phyloP scores from a whole-genome alignment of 202 grass and related monocot species.

The Zizania palustris region DNA sequence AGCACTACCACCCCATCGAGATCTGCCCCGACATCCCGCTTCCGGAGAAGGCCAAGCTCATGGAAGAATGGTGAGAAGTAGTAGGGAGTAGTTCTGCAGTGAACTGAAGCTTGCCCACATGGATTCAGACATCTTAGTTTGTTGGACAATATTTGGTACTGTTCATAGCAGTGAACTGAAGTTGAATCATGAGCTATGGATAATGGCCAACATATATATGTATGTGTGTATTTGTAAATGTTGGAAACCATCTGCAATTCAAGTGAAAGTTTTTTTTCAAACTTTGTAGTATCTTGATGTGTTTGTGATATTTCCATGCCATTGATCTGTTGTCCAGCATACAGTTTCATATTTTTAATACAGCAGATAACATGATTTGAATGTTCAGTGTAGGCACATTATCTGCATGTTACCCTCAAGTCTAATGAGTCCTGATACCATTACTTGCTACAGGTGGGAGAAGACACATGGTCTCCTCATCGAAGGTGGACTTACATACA shows the following conservation, averaged over 20 bases:
- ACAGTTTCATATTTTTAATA: slow-evolving; percentile 6
- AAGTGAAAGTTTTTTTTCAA: slow-evolving; percentile 25
- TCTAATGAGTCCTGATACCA: slow-evolving; percentile 27
- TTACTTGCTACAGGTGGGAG: slow-evolving; percentile 72
- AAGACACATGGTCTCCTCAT: slow-evolving; percentile 87
- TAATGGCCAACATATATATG: background rate
- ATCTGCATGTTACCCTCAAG: background rate
- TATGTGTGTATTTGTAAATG: background rate
- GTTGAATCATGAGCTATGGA: background rate
- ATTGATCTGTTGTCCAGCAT: slow-evolving; percentile 3
- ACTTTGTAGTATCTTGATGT: slow-evolving; percentile 9
- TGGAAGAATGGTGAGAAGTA: slow-evolving; percentile 83
- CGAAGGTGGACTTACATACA: slow-evolving; percentile 80
- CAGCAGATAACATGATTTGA: slow-evolving; percentile 13
- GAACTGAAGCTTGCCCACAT: no score
- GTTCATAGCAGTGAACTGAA: background rate
- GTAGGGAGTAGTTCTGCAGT: background rate
- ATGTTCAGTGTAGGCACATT: background rate
- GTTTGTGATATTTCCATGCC: slow-evolving; percentile 9
- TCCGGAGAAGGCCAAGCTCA: slow-evolving; percentile 81
- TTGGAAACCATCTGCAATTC: background rate
- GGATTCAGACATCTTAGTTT: slow-evolving; percentile 20
- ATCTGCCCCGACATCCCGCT: slow-evolving; percentile 74
- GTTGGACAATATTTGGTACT: slow-evolving; percentile 21
- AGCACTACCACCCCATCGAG: slow-evolving; percentile 94